Evolutionary conservation across 306 rosid species (phyloP).

Genomic region (Begonia fuchsioides): DNA sequence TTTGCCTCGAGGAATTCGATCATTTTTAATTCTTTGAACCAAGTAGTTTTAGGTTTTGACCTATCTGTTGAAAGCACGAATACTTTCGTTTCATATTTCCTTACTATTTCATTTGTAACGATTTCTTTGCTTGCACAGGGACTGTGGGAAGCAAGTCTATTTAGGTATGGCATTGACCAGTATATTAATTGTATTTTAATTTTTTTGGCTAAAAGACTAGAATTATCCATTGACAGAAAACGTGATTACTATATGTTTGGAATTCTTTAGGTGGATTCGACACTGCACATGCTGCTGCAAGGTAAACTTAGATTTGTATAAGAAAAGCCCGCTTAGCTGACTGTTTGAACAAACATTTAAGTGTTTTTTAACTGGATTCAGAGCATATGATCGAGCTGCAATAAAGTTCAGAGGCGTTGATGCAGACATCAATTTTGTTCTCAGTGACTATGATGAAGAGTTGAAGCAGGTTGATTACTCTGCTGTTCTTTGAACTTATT

Average conservation of each 20-base stretch:
- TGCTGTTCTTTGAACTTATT: slow-evolving; percentile 5
- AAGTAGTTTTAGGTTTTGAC: no score
- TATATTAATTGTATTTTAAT: slow-evolving; percentile 9
- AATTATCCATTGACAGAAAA: slow-evolving; percentile 8
- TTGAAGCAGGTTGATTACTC: slow-evolving; percentile 57
- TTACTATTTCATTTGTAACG: no score
- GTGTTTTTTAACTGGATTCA: slow-evolving; percentile 20
- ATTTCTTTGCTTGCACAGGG: slow-evolving; percentile 40
- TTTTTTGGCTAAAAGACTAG: slow-evolving; percentile 4
- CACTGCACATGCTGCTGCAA: slow-evolving; percentile 97
- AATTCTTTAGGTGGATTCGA: slow-evolving; percentile 79
- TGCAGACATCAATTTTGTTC: slow-evolving; percentile 90
- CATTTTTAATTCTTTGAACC: neutral
- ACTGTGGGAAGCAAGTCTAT: slow-evolving; percentile 96
- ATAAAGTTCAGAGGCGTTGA: slow-evolving; percentile 94
- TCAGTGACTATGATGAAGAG: slow-evolving; percentile 86
- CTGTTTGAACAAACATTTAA: neutral
- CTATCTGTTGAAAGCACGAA: no score
- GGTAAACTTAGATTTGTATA: slow-evolving; percentile 24
- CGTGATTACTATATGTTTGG: slow-evolving; percentile 13
- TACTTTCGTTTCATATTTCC: no score
- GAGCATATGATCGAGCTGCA: slow-evolving; percentile 99
- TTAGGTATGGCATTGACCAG: slow-evolving; percentile 50
- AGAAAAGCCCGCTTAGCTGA: neutral
- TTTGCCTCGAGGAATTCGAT: neutral